A percentile compares a stretch with the other conserved stretches of the same genome.
Conservation (phyloP, 352 stramenopile genomes). For the Pythium grandisporangium region DNA sequence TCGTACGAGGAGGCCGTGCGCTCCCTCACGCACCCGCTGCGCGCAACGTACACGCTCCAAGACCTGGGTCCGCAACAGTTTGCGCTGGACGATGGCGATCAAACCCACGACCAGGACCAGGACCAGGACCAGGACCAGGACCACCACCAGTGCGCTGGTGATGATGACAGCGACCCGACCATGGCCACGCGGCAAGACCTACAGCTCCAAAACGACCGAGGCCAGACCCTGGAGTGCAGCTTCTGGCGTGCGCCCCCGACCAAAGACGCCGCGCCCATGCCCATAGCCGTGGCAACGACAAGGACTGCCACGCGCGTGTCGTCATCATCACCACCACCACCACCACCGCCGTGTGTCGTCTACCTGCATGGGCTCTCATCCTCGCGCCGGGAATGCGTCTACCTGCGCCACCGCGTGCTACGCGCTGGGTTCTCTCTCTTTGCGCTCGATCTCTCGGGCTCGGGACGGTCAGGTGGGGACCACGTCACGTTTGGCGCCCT, state of each 20-base stretch:
- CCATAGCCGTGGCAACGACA: not conserved
- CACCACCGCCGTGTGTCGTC: constrained; percentile 38
- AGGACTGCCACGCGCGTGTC: too few relatives aligned
- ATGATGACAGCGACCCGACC: not conserved
- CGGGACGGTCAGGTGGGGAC: constrained; percentile 52
- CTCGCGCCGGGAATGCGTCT: constrained; percentile 67
- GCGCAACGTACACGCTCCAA: constrained; percentile 38
- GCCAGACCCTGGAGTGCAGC: constrained; percentile 53
- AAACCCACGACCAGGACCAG: too few relatives aligned
- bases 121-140: too few relatives aligned
- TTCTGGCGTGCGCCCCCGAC: constrained; percentile 36
- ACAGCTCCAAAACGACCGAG: constrained; percentile 33
- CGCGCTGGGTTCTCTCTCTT: constrained; percentile 59
- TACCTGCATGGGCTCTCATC: constrained; percentile 78
- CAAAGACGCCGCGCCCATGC: not conserved
- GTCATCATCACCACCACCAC: not conserved
- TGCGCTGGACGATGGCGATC: constrained; percentile 3
- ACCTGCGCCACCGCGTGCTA: constrained; percentile 44
- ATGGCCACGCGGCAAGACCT: constrained; percentile 46
- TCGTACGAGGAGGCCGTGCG: constrained; percentile 72
- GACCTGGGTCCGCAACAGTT: constrained; percentile 35
- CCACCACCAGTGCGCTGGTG: not conserved
- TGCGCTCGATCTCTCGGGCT: constrained; percentile 61
- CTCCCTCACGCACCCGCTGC: constrained; percentile 52
- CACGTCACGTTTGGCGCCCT: constrained; percentile 62